Percentiles rank a stretch among this genome's conserved stretches.
Evolutionary conservation across 2,329 filamentous ascomycete genomes (phyloP).

Genomic region (Apiospora kogelbergensis): DNA sequence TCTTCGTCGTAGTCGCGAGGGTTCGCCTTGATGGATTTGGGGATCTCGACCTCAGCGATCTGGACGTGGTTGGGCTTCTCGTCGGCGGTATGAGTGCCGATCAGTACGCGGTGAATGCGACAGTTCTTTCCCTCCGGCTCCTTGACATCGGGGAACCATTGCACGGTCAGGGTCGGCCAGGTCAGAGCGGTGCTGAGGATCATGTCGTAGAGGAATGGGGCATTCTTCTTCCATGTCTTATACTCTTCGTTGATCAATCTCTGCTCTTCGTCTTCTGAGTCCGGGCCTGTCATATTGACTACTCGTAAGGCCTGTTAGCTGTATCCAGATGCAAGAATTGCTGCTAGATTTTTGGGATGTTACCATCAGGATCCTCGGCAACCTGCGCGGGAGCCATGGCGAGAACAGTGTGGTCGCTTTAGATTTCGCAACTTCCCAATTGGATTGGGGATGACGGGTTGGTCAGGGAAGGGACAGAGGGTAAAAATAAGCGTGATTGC

Average conservation of each 20-base stretch:
- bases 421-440: not conserved
- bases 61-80: constrained; percentile 87
- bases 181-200: constrained; percentile 89
- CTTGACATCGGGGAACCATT: constrained; percentile 97
- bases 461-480: not conserved
- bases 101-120: constrained; percentile 81
- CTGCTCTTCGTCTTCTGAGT: constrained; percentile 72
- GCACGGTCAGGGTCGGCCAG: constrained; percentile 95
- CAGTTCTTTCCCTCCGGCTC: constrained; percentile 84
- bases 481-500: not conserved
- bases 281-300: constrained; percentile 54
- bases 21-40: constrained; percentile 73
- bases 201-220: constrained; percentile 97
- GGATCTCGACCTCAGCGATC: constrained; percentile 91
- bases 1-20: constrained; percentile 88
- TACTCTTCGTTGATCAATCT: constrained; percentile 98
- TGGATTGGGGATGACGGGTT: not conserved
- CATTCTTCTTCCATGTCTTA: constrained; percentile 99
- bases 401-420: not conserved
- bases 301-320: constrained; percentile 18
- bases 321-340: not conserved
- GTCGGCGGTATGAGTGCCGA: constrained; percentile 92
- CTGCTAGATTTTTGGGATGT: constrained; percentile 14
- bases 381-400: constrained; percentile 49
- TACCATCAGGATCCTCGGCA: constrained; percentile 52